Conservation (phyloP, 2,329 filamentous ascomycete genomes). For the Curvularia lunata region DNA sequence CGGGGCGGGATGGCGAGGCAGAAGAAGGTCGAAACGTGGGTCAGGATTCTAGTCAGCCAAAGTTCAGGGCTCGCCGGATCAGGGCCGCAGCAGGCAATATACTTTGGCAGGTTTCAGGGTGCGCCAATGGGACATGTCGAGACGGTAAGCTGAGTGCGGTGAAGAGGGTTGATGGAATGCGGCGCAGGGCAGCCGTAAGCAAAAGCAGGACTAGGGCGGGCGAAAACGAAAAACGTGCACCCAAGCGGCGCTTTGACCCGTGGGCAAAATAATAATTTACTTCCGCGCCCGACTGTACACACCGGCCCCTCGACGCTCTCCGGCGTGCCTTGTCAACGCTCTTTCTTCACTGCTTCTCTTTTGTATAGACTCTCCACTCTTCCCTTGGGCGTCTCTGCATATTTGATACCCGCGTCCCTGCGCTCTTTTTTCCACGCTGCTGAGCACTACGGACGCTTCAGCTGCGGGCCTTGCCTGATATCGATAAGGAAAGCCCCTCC, state of each 20-base stretch:
- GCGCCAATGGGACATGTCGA: conserved; percentile 11
- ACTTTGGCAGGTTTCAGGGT: conserved; percentile 12
- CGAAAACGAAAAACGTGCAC: conserved; percentile 27
- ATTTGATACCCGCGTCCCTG: conserved; percentile 29
- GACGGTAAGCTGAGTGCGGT: conserved; percentile 16
- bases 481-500: conserved; percentile 44
- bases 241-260: conserved; percentile 22
- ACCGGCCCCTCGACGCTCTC: conserved; percentile 18
- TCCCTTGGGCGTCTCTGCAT: conserved; percentile 31
- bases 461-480: conserved; percentile 22
- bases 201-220: conserved; percentile 22
- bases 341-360: conserved; percentile 24
- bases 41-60: not conserved
- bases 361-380: conserved; percentile 43
- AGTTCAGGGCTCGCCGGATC: conserved; percentile 6
- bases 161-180: conserved; percentile 12
- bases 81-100: conserved; percentile 4
- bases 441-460: conserved; percentile 23
- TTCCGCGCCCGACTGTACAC: conserved; percentile 30
- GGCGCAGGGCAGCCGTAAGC: conserved; percentile 14
- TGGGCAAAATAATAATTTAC: conserved; percentile 34
- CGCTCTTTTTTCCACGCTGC: conserved; percentile 12
- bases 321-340: conserved; percentile 25
- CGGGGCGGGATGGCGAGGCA: conserved; percentile 16
- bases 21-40: not conserved